Evolutionary conservation across 2,329 filamentous ascomycete genomes (phyloP), one percentile per base, ranked within the genome.

Genomic region (Leptographium wingfieldii): DNA sequence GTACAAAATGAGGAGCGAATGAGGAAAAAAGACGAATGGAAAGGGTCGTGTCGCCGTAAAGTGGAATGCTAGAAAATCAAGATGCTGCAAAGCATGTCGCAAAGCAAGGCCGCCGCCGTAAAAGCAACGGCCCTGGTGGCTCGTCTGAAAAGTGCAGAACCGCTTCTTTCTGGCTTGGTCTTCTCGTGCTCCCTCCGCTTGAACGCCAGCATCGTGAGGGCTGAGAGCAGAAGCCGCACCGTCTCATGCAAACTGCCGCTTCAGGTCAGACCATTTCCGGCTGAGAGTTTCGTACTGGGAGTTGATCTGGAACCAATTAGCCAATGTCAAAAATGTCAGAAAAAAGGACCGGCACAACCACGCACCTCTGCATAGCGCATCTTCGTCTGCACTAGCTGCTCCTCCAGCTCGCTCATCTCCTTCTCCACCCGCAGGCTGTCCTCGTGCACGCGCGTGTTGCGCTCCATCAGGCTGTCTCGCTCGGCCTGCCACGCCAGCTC

Each of bases 291-390:
- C 89, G 67, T 92, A 83, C 64, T 81, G 75, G 33, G 82, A 76
- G 67, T 87, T 88, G 65, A 90, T 81, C 87, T 90, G 67, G n/a
- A 29, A 38, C 12, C 1, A 4, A 40, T 56, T 40, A 56, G 53
- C 6, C 19, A 29, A n/a, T 6, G 22, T 3, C 33, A 10, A 43
- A 7, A 38, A 9, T 3, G 16, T 5, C 25, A 5, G 3, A 33
- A 61, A 48, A 59, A 57, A 9, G 46, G 19, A 25, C 33, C 22
- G 22, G 22, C 12, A 59, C 59, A 52, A 55, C 51, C 22, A 77
- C 86, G 77, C 80, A 96, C 92, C 85, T 96, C 90, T 59, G 94
- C 94, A 76, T 92, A 91, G 68, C 84, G 83, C 88, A 99, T 88
- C 80, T 99, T 99, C 1, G 91, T 94, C 70, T 87, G 84, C 64